A percentile compares a stretch with the other conserved stretches of the same genome.
These are phyloP conservation scores for Thermomucor indicae-seudaticae DNA, from an alignment of 371 early-diverging fungal species.

Conservation along the genomic window DNA sequence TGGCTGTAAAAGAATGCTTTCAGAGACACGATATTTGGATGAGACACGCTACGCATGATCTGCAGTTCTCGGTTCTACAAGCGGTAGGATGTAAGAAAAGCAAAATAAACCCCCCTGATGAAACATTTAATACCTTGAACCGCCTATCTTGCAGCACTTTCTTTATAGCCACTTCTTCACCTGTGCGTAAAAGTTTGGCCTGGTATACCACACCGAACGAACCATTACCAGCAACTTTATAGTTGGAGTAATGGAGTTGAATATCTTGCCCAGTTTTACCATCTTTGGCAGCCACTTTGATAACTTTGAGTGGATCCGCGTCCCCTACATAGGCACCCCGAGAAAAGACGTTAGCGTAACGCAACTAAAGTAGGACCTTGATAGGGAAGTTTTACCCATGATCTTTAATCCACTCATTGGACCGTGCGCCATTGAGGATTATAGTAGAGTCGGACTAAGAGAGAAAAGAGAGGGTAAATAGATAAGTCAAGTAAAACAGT, in stretches of 20 bases:
- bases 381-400: conserved; percentile 15
- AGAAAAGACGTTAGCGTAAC: not conserved
- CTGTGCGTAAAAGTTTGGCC: conserved; percentile 76
- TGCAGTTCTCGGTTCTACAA: conserved; percentile 91
- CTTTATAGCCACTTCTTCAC: conserved; percentile 90
- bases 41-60: conserved; percentile 88
- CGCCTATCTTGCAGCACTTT: conserved; percentile 94
- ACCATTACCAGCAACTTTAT: conserved; percentile 90
- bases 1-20: conserved; percentile 87
- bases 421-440: conserved; percentile 19
- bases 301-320: conserved; percentile 47
- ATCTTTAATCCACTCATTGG: conserved; percentile 29
- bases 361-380: not conserved
- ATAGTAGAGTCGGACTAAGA: not conserved
- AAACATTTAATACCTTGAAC: conserved; percentile 88
- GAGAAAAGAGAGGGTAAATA: not conserved
- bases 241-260: conserved; percentile 84
- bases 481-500: not conserved
- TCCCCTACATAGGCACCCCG: conserved; percentile 42
- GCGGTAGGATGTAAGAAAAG: too few relatives aligned
- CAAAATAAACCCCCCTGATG: too few relatives aligned
- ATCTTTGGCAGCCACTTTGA: conserved; percentile 68
- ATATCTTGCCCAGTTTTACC: conserved; percentile 79
- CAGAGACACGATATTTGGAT: conserved; percentile 85
- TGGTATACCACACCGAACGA: conserved; percentile 96